A percentile compares a stretch with the other conserved stretches of the same genome.
Conservation (phyloP, 139 green algal genomes). For the Parachlorella kessleri region DNA sequence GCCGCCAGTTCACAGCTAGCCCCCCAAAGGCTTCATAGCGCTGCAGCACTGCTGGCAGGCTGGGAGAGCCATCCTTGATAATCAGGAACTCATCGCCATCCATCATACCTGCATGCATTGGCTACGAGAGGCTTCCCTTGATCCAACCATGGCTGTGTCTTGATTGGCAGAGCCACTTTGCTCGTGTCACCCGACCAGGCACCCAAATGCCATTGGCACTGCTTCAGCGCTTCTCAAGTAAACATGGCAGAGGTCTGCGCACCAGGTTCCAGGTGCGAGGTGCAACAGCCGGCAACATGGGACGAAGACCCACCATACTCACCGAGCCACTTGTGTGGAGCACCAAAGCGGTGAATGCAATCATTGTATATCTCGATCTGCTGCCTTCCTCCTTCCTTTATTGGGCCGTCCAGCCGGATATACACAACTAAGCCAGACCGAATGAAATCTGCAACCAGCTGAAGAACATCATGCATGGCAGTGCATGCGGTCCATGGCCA, state of each 20-base stretch:
- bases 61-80: neutral
- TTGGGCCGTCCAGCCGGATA: neutral
- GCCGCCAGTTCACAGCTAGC: neutral
- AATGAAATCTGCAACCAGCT: neutral
- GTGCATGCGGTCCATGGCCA: too few species aligned
- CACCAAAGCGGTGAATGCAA: neutral
- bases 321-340: neutral
- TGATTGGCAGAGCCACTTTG: neutral
- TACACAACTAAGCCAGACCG: neutral
- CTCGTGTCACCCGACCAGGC: too few species aligned
- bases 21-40: neutral
- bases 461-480: too few species aligned
- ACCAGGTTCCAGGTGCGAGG: too few species aligned
- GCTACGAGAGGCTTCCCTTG: neutral
- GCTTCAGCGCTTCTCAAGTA: too few species aligned
- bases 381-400: neutral
- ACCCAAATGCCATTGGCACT: too few species aligned
- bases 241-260: too few species aligned
- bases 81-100: neutral
- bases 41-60: neutral
- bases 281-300: too few species aligned
- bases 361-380: neutral
- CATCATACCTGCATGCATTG: too few species aligned
- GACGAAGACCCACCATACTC: too few species aligned
- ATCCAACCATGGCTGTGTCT: neutral